Evolutionary conservation across 208 protist species (phyloP).

Genomic region (Crithidia thermophila): DNA sequence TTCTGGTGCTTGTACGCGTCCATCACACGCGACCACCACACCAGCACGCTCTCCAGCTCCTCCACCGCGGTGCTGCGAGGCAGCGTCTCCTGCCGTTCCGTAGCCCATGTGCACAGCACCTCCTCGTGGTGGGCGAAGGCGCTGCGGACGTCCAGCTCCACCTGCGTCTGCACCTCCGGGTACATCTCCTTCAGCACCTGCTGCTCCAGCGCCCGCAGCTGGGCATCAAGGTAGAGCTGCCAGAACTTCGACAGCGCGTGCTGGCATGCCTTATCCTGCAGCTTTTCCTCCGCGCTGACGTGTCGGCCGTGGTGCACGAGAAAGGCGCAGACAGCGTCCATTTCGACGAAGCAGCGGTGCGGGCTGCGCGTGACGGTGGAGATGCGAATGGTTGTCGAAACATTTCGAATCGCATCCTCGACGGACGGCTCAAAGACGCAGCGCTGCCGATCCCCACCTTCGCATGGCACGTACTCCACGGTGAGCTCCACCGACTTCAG

Average conservation of each 20-base stretch:
- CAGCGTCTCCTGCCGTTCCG: constrained; percentile 4
- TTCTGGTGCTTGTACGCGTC: constrained; percentile 48
- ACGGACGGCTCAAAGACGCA: constrained; percentile 46
- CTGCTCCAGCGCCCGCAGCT: constrained; percentile 12
- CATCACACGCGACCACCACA: constrained; percentile 31
- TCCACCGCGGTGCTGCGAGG: constrained; percentile 24
- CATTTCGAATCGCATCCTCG: constrained; percentile 11
- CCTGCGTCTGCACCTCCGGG: neutral
- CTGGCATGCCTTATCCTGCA: neutral
- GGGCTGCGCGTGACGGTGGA: constrained; percentile 38
- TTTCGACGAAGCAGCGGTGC: constrained; percentile 60
- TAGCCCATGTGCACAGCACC: constrained; percentile 37
- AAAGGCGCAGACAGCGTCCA: constrained; percentile 32
- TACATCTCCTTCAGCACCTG: constrained; percentile 15
- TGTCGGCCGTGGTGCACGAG: constrained; percentile 5
- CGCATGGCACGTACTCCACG: constrained; percentile 51
- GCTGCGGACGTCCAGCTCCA: neutral
- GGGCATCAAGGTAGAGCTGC: constrained; percentile 9
- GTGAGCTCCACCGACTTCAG: constrained; percentile 34
- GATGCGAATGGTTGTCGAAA: constrained; percentile 32
- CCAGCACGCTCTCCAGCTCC: constrained; percentile 38
- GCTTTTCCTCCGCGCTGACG: neutral
- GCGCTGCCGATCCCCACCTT: constrained; percentile 32
- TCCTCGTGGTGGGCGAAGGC: constrained; percentile 39
- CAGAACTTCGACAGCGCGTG: constrained; percentile 9